Percentiles rank a stretch among this genome's conserved stretches.
phyloP scores from a whole-genome alignment of 2,329 filamentous ascomycete genomes.

The Xylariomycetidae sp. region DNA sequence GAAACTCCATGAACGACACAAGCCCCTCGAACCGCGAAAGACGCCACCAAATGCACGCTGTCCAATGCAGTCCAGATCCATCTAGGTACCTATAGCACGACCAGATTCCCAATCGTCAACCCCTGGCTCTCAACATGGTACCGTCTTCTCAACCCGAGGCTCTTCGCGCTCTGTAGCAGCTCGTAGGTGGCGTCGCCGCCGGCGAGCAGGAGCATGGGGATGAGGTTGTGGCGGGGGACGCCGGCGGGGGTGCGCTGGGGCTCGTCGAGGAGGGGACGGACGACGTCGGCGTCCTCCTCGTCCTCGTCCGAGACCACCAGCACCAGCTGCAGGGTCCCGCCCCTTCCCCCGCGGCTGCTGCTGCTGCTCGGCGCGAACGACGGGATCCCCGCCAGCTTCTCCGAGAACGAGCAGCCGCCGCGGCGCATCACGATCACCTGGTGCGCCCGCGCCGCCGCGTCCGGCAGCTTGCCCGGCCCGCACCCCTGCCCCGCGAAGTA shows the following conservation, averaged over 20 bases:
- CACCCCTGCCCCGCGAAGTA: constrained; percentile 69
- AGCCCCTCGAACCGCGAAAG: too few relatives aligned
- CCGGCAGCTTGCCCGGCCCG: constrained; percentile 46
- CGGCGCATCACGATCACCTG: constrained; percentile 78
- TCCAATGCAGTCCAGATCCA: constrained; percentile 4
- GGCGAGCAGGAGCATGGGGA: constrained; percentile 78
- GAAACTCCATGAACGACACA: too few relatives aligned
- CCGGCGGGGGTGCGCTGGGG: constrained; percentile 66
- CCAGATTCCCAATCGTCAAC: constrained; percentile 69
- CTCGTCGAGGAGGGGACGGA: constrained; percentile 67
- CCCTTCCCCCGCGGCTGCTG: too few relatives aligned
- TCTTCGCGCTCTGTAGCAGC: constrained; percentile 55
- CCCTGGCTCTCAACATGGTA: constrained; percentile 81
- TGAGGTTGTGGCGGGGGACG: constrained; percentile 61
- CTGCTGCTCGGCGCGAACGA: constrained; percentile 56
- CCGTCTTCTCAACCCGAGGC: constrained; percentile 68
- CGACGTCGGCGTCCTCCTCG: constrained; percentile 27
- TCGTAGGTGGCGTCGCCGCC: constrained; percentile 62
- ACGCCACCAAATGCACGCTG: too few relatives aligned
- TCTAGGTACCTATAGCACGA: constrained; percentile 47
- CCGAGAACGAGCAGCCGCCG: constrained; percentile 76
- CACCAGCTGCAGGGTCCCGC: constrained; percentile 76
- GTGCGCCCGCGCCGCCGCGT: constrained; percentile 48
- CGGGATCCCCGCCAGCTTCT: constrained; percentile 82
- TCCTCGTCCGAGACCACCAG: constrained; percentile 62